Evolutionary conservation across 106 monocot genomes (phyloP).

Genomic region (Apostasia ramifera): DNA sequence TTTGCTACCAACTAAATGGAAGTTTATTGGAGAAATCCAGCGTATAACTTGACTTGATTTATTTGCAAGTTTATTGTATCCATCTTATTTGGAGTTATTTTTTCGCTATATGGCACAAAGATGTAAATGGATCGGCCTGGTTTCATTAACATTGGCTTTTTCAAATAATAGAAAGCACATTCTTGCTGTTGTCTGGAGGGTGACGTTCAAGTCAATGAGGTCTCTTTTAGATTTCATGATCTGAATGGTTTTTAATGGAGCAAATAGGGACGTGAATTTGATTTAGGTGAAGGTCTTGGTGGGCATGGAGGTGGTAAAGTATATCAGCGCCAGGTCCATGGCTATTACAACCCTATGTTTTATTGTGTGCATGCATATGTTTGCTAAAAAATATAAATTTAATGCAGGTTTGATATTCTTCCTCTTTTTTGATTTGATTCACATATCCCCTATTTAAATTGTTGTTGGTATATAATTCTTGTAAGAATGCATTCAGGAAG

Average conservation of each 20-base stretch:
- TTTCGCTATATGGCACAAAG: too few species aligned
- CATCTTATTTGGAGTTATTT: too few species aligned
- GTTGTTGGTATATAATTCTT: too few species aligned
- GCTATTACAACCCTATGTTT: constrained; percentile 61
- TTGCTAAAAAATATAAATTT: constrained; percentile 31
- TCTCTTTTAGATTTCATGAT: constrained; percentile 65
- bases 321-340: constrained; percentile 56
- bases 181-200: constrained; percentile 66
- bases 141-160: constrained; percentile 38
- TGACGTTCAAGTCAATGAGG: constrained; percentile 57
- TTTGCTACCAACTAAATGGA: too few species aligned
- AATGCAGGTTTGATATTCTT: constrained; percentile 22
- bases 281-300: constrained; percentile 29
- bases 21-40: too few species aligned
- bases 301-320: constrained; percentile 45
- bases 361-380: constrained; percentile 51
- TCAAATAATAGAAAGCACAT: constrained; percentile 61
- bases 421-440: neutral
- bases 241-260: constrained; percentile 28
- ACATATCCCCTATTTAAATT: neutral
- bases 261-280: constrained; percentile 19
- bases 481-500: too few species aligned
- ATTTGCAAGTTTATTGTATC: too few species aligned
- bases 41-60: too few species aligned
- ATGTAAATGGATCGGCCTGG: constrained; percentile 28